These are phyloP conservation scores for Poronia punctata DNA, from an alignment of 495 filamentous ascomycete genomes.

Conservation along the genomic window DNA sequence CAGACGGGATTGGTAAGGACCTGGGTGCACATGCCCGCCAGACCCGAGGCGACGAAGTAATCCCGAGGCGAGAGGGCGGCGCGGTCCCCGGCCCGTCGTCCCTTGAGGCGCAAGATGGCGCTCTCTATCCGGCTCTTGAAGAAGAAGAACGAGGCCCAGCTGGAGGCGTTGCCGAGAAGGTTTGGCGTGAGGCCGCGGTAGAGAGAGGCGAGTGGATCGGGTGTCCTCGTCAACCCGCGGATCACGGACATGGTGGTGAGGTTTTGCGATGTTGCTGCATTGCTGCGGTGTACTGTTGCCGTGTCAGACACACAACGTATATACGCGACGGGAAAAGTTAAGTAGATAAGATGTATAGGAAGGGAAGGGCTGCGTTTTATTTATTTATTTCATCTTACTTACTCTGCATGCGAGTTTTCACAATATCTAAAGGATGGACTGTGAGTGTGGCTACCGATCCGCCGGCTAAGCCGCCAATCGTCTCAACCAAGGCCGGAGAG, in stretches of 20 bases:
- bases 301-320: slow-evolving; percentile 1
- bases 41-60: slow-evolving; percentile 75
- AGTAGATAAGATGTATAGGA: not conserved
- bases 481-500: slow-evolving; percentile 77
- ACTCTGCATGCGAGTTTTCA: slow-evolving; percentile 96
- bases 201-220: slow-evolving; percentile 52
- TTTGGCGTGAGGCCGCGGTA: slow-evolving; percentile 90
- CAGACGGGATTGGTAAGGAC: slow-evolving; percentile 91
- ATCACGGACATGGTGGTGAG: slow-evolving; percentile 40
- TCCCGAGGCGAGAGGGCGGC: slow-evolving; percentile 56
- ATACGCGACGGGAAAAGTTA: too few relatives aligned
- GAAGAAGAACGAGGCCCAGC: slow-evolving; percentile 90
- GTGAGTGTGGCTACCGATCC: slow-evolving; percentile 77
- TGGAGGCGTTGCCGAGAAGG: slow-evolving; percentile 78
- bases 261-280: slow-evolving; percentile 19
- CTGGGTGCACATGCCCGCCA: slow-evolving; percentile 68
- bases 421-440: slow-evolving; percentile 82
- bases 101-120: slow-evolving; percentile 23
- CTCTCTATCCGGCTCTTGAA: slow-evolving; percentile 46
- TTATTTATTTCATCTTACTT: too few relatives aligned
- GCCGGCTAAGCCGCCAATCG: slow-evolving; percentile 82
- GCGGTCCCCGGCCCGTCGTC: not conserved
- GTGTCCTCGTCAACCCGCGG: slow-evolving; percentile 32
- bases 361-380: too few relatives aligned
- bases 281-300: slow-evolving; percentile 30